Base-by-base conservation (phyloP, 306 rosid genomes). In the Dryas drummondii region DNA sequence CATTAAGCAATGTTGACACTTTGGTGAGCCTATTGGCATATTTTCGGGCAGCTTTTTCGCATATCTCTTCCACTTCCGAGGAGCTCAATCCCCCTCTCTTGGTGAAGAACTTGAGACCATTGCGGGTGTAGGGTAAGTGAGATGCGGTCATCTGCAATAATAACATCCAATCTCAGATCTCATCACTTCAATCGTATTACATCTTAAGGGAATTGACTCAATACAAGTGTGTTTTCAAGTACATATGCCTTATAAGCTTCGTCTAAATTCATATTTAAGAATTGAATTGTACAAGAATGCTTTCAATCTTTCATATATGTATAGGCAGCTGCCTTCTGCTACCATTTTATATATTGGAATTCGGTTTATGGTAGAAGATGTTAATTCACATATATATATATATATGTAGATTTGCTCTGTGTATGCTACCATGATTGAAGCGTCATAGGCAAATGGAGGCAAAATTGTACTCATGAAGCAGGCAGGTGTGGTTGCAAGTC, bases 381-480 rank as follows among this genome's bases (percentile, higher is more conserved):
- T 32, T 32, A 32, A 32, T 32, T 32, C 37, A 32, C 22, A 32
- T 32, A 32, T 7, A 58, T 12, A 32, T 32, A 32, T 7, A 58
- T 12, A 6, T 51, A 1, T 55, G 6, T 22, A 7, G 14, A 19
- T 6, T 32, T 1, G 0, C 4, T 2, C 45, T 32, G 14, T 4
- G 13, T 45, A 55, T 27, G 70, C 13, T 80, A 94, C 98, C 98
- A 91, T 91, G 32, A 94, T 91, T 2, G 98, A 94, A 86, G 97
- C 98, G 58, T 94, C 91, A 22, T 81, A 94, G 51, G 78, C 14
- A 83, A 88, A 94, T n/a, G 93, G 90, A 49, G 90, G 81, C 86
- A 94, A 82, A 50, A 91, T 67, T n/a, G 98, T 94, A 75, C 96
- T 94, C 98, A 91, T 91, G 84, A 94, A 94, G 77, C 98, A 94